These are phyloP conservation scores for Acacia pycnantha DNA, from an alignment of 331 rosid genomes.

Conservation along the genomic window DNA sequence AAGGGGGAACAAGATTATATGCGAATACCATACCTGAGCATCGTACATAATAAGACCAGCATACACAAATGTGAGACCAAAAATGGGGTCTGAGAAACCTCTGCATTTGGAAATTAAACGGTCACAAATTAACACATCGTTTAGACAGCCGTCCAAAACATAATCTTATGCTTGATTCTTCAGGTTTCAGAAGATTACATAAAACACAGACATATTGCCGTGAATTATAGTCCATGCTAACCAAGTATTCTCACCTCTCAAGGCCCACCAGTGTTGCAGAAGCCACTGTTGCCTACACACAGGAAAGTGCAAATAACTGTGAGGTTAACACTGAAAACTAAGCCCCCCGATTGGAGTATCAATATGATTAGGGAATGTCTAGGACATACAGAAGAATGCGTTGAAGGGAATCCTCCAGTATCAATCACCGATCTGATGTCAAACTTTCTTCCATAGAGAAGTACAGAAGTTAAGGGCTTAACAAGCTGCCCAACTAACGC, in stretches of 20 bases:
- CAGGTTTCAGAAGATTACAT: background rate
- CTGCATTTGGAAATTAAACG: constrained; percentile 47
- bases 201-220: background rate
- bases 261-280: constrained; percentile 77
- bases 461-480: constrained; percentile 74
- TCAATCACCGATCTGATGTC: constrained; percentile 57
- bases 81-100: constrained; percentile 86
- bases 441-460: constrained; percentile 69
- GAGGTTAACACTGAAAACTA: constrained; percentile 27
- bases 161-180: background rate
- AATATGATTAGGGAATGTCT: background rate
- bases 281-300: constrained; percentile 74
- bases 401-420: constrained; percentile 94
- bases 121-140: constrained; percentile 5
- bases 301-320: constrained; percentile 26
- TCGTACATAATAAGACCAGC: constrained; percentile 90
- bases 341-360: background rate
- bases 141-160: background rate
- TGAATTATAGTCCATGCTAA: background rate
- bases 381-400: constrained; percentile 84
- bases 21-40: constrained; percentile 68
- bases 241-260: constrained; percentile 54
- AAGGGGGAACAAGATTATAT: constrained; percentile 1
- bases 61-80: constrained; percentile 74
- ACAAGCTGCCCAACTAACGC: constrained; percentile 77